These are phyloP conservation scores for Fusarium proliferatum DNA, from an alignment of 2,329 filamentous ascomycete genomes.

Conservation along the genomic window DNA sequence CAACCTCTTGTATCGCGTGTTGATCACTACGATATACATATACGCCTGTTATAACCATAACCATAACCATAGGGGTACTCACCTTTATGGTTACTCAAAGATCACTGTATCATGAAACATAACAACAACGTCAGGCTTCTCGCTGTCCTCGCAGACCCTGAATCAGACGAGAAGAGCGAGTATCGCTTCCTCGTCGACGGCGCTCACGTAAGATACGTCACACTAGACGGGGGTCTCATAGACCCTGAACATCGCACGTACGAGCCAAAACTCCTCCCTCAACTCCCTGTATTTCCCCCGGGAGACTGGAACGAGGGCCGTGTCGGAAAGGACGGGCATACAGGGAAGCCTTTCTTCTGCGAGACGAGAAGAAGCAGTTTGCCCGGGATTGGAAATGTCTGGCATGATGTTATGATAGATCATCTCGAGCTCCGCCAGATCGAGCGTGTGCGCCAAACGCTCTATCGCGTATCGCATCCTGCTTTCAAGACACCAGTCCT, in stretches of 20 bases:
- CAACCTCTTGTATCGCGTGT: not conserved
- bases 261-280: slow-evolving; percentile 46
- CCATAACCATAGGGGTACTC: not conserved
- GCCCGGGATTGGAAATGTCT: slow-evolving; percentile 48
- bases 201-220: slow-evolving; percentile 55
- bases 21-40: not conserved
- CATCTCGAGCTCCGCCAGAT: slow-evolving; percentile 48
- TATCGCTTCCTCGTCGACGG: slow-evolving; percentile 53
- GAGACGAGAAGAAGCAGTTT: slow-evolving; percentile 41
- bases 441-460: slow-evolving; percentile 42
- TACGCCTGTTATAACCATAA: not conserved
- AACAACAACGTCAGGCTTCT: slow-evolving; percentile 43
- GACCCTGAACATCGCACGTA: slow-evolving; percentile 49
- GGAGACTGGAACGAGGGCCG: slow-evolving; percentile 56
- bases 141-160: slow-evolving; percentile 41
- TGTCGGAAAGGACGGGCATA: slow-evolving; percentile 43
- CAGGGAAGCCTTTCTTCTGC: slow-evolving; percentile 45
- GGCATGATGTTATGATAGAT: slow-evolving; percentile 50
- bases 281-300: slow-evolving; percentile 51
- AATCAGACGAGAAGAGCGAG: slow-evolving; percentile 47
- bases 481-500: slow-evolving; percentile 37
- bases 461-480: slow-evolving; percentile 44
- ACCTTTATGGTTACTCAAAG: not conserved
- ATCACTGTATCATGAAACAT: slow-evolving; percentile 16
- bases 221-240: slow-evolving; percentile 50